Percentiles rank a stretch among this genome's conserved stretches.
phyloP scores from a whole-genome alignment of 2,329 filamentous ascomycete genomes.

The Penicillium rolfsii region DNA sequence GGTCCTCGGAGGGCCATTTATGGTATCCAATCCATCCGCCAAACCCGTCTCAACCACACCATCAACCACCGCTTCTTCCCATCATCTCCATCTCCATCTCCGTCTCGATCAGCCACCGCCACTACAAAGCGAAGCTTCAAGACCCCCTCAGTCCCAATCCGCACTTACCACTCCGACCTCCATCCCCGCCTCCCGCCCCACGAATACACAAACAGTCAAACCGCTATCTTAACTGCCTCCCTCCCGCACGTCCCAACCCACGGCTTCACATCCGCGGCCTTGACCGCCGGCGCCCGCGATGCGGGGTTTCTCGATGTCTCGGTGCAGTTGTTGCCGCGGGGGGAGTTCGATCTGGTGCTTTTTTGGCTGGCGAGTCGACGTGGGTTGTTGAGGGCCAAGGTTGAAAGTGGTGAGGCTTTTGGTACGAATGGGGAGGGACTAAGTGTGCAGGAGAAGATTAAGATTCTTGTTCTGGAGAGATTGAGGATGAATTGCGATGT shows the following conservation, averaged over 20 bases:
- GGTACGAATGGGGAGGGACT: conserved; percentile 31
- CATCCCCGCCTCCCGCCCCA: conserved; percentile 58
- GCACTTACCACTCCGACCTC: conserved; percentile 73
- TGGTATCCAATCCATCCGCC: conserved; percentile 2
- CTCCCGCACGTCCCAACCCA: conserved; percentile 75
- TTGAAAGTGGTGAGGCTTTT: conserved; percentile 37
- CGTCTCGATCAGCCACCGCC: conserved; percentile 1
- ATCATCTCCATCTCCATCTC: neutral
- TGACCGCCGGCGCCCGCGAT: conserved; percentile 79
- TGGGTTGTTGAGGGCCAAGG: conserved; percentile 41
- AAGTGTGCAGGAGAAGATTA: conserved; percentile 66
- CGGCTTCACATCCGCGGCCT: conserved; percentile 76
- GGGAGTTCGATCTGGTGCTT: conserved; percentile 76
- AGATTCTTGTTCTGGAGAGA: conserved; percentile 73
- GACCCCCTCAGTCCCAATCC: conserved; percentile 31
- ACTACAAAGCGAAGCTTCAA: neutral
- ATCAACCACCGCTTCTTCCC: neutral
- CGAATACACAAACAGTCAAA: conserved; percentile 70
- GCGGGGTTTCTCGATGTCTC: conserved; percentile 86
- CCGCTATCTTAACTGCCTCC: conserved; percentile 78
- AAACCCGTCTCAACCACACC: conserved; percentile 2
- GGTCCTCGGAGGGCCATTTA: conserved; percentile 7
- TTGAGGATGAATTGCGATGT: conserved; percentile 74
- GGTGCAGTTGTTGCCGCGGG: conserved; percentile 77
- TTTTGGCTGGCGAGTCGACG: conserved; percentile 49